Percentiles rank a stretch among this genome's conserved stretches.
These are phyloP conservation scores for Bretschneidera sinensis DNA, from an alignment of 345 rosid species.

Conservation along the genomic window DNA sequence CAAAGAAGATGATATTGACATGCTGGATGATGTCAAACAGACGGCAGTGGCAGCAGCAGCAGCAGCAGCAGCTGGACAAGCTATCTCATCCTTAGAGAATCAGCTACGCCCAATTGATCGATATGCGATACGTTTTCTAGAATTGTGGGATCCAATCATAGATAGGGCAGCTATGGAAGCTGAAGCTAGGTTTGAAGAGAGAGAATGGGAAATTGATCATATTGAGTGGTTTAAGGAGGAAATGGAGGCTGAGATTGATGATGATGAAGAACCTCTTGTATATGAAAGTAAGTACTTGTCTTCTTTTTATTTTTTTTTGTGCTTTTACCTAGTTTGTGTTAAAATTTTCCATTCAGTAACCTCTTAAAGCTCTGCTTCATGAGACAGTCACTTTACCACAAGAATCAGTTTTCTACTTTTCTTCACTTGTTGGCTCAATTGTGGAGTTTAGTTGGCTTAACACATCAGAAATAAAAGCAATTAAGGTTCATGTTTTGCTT, in stretches of 20 bases:
- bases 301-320: conserved; percentile 2
- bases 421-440: background rate
- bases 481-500: background rate
- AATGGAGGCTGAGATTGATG: conserved; percentile 99
- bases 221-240: conserved; percentile 95
- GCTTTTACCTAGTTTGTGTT: background rate
- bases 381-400: background rate
- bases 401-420: background rate
- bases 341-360: conserved; percentile 7
- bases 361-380: conserved; percentile 8
- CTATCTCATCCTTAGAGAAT: conserved; percentile 78
- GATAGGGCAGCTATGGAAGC: conserved; percentile 67
- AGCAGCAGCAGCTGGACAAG: conserved; percentile 90
- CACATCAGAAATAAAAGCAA: background rate
- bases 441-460: background rate
- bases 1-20: conserved; percentile 82
- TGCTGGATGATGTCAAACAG: conserved; percentile 91
- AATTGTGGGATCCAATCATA: conserved; percentile 93
- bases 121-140: conserved; percentile 81
- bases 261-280: conserved; percentile 93
- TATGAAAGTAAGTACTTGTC: conserved; percentile 76
- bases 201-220: conserved; percentile 96
- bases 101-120: conserved; percentile 92
- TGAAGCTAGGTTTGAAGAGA: conserved; percentile 75
- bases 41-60: conserved; percentile 89